Evolutionary conservation across 2,329 filamentous ascomycete species (phyloP), one percentile per base, ranked within the genome.

Genomic region (Fusarium nanum): DNA sequence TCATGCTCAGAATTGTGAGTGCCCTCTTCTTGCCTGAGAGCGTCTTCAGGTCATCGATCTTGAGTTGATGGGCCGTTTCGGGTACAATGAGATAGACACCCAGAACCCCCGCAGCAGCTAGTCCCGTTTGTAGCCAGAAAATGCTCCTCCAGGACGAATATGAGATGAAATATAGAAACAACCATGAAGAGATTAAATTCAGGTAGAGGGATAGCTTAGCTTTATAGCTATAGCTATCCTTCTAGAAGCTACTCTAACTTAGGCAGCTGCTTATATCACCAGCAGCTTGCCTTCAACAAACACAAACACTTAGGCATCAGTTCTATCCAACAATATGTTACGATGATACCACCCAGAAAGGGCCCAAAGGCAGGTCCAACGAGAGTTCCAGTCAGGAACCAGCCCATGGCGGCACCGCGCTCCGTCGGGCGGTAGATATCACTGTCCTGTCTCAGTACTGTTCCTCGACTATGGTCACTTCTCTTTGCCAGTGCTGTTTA

Each of bases 311-410:
- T 25, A 25, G 25, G 25, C 7, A 25, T 25, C 25, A 25, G 25
- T 25, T 25, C 25, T 25, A 25, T 25, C 25, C 25, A 94, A n/a
- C n/a, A 27, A 27, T 27, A 93, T 0, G 91, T 94, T 18, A 94
- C 91, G 53, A 95, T 92, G 46, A 93, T 89, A 25, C 92, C 92
- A 57, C 92, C 88, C 12, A 94, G 82, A 73, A 93, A 92, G 1
- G 88, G 87, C 0, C 92, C 91, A 74, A 92, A 83, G 1, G 89
- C 89, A 9, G 92, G 92, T 0, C 92, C 92, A 47, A 93, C 88
- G 0, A 94, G 81, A 0, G 90, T 92, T 1, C 91, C 91, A 0
- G 86, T 88, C 41, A 93, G 78, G 73, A 93, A 93, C 89, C 90
- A 94, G 2, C 90, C 89, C 13, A 93, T 85, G 3, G 91, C 92